Percentiles rank a stretch among this genome's conserved stretches.
Conservation (phyloP, 1,139 yeast species). For the Kodamaea derodonti region DNA sequence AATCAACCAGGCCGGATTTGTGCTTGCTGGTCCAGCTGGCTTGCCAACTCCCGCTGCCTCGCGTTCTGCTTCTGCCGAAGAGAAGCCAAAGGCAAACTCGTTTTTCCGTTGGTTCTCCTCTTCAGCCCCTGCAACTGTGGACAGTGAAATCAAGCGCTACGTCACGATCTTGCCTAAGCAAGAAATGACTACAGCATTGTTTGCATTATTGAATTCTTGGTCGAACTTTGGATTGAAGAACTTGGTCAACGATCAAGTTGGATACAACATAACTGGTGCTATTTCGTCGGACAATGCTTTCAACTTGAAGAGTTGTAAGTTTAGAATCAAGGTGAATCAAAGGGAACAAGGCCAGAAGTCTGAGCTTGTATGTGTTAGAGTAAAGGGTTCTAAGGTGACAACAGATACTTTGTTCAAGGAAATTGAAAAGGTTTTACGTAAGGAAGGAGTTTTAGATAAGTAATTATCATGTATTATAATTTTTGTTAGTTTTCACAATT, state of each 20-base stretch:
- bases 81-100: slow-evolving; percentile 25
- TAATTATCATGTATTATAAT: slow-evolving; percentile 1
- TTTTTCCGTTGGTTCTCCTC: slow-evolving; percentile 47
- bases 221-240: slow-evolving; percentile 64
- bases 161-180: slow-evolving; percentile 46
- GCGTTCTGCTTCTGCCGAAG: slow-evolving; percentile 30
- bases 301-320: slow-evolving; percentile 61
- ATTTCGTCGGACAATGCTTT: slow-evolving; percentile 59
- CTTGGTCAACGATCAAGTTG: slow-evolving; percentile 43
- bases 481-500: too few species aligned
- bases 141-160: slow-evolving; percentile 33
- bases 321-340: slow-evolving; percentile 49
- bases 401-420: slow-evolving; percentile 44
- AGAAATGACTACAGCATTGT: slow-evolving; percentile 63
- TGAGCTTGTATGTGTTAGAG: slow-evolving; percentile 43
- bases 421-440: slow-evolving; percentile 43
- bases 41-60: slow-evolving; percentile 41
- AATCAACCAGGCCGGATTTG: slow-evolving; percentile 5
- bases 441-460: slow-evolving; percentile 44
- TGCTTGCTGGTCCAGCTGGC: slow-evolving; percentile 14
- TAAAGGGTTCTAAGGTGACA: slow-evolving; percentile 42
- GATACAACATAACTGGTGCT: slow-evolving; percentile 51
- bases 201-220: slow-evolving; percentile 64
- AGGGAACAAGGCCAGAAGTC: slow-evolving; percentile 41
- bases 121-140: slow-evolving; percentile 4